Evolutionary conservation across 768 basidiomycete genomes (phyloP).

Genomic region (Daedaleopsis sinensis): DNA sequence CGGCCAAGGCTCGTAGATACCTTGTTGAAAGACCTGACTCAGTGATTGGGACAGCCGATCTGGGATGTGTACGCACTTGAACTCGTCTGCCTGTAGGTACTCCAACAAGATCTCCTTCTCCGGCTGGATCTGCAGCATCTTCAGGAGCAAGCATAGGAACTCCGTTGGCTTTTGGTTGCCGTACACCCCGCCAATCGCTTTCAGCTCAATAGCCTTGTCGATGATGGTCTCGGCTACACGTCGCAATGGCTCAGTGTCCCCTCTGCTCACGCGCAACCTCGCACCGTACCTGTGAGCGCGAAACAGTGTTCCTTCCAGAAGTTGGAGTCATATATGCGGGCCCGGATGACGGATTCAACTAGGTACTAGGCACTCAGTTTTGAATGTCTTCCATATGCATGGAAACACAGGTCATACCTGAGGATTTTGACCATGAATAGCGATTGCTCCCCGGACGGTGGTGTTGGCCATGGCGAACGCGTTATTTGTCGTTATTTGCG

Average conservation of each 20-base stretch:
- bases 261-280: not conserved
- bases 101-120: slow-evolving; percentile 97
- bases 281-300: slow-evolving; percentile 76
- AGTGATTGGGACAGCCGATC: not conserved
- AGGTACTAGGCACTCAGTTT: slow-evolving; percentile 62
- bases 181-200: slow-evolving; percentile 90
- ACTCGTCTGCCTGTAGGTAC: slow-evolving; percentile 95
- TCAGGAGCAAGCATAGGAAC: slow-evolving; percentile 90
- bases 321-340: slow-evolving; percentile 90
- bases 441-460: slow-evolving; percentile 80
- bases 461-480: slow-evolving; percentile 80
- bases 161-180: slow-evolving; percentile 94
- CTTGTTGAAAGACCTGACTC: slow-evolving; percentile 41
- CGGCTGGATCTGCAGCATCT: slow-evolving; percentile 95
- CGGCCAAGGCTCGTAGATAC: slow-evolving; percentile 92
- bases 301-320: slow-evolving; percentile 99
- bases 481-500: not conserved
- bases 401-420: slow-evolving; percentile 58
- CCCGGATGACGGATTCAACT: slow-evolving; percentile 95
- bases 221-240: slow-evolving; percentile 85
- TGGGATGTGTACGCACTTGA: slow-evolving; percentile 72
- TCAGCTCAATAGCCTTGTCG: slow-evolving; percentile 86
- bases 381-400: slow-evolving; percentile 7
- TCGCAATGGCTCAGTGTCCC: not conserved
- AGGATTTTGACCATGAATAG: slow-evolving; percentile 97